Evolutionary conservation across 2,329 filamentous ascomycete genomes (phyloP).

Genomic region (Monascus ruber): DNA sequence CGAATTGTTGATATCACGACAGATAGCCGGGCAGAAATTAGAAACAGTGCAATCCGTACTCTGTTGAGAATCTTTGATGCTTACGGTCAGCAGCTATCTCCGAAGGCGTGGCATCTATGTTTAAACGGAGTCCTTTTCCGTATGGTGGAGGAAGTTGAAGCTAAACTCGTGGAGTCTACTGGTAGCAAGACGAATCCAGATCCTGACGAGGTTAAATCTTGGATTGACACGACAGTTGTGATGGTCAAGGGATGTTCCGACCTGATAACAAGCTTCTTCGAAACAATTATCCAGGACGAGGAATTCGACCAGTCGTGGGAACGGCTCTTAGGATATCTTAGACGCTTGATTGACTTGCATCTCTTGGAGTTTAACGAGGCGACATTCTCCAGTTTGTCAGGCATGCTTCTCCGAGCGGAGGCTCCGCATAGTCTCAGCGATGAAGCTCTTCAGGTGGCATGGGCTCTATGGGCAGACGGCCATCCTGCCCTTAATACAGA

Average conservation of each 20-base stretch:
- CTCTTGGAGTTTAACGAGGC: constrained; percentile 62
- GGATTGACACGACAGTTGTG: constrained; percentile 64
- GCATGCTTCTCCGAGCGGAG: constrained; percentile 44
- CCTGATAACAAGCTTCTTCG: constrained; percentile 65
- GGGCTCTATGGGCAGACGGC: constrained; percentile 58
- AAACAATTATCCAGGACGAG: constrained; percentile 53
- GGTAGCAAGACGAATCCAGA: constrained; percentile 10
- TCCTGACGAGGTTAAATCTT: constrained; percentile 38
- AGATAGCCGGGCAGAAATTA: constrained; percentile 28
- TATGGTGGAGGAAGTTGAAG: constrained; percentile 60
- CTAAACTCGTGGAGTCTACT: constrained; percentile 25
- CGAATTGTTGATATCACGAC: constrained; percentile 28
- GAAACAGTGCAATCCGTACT: constrained; percentile 69
- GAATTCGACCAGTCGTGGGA: constrained; percentile 66
- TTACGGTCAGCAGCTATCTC: constrained; percentile 67
- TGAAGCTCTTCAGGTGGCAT: constrained; percentile 49
- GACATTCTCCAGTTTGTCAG: constrained; percentile 54
- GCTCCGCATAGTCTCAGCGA: constrained; percentile 31
- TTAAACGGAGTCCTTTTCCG: constrained; percentile 70
- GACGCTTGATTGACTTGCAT: constrained; percentile 49
- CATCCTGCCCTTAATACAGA: constrained; percentile 43
- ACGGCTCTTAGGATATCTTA: constrained; percentile 59
- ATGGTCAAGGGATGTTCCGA: constrained; percentile 62
- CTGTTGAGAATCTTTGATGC: constrained; percentile 84
- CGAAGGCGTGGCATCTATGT: constrained; percentile 73